Conservation (phyloP, 208 protist genomes). For the Acanthamoeba triangularis region DNA sequence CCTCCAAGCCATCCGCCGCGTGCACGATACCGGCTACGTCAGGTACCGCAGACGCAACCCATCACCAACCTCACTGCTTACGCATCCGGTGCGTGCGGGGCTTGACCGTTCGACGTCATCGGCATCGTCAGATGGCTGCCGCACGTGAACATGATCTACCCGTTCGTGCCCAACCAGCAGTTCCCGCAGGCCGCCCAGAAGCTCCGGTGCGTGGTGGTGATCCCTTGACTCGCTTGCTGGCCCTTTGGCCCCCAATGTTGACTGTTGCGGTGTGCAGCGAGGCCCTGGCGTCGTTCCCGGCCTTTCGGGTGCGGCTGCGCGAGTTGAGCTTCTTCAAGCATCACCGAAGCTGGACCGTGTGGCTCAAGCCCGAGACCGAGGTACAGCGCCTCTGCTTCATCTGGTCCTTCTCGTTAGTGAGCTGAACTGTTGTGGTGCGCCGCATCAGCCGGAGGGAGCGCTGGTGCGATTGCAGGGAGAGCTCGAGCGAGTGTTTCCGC, state of each 20-base stretch:
- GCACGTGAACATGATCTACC: constrained; percentile 50
- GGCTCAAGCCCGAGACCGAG: constrained; percentile 1
- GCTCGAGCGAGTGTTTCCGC: constrained; percentile 57
- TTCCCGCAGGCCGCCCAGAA: not conserved
- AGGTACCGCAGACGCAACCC: not conserved
- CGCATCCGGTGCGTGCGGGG: not conserved
- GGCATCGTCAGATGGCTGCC: constrained; percentile 9
- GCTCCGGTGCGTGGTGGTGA: not conserved
- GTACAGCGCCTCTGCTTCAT: not conserved
- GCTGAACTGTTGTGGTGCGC: no score
- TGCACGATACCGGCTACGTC: not conserved
- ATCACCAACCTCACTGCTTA: not conserved
- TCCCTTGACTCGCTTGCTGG: no score
- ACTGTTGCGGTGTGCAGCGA: not conserved
- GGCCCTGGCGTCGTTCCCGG: constrained; percentile 5
- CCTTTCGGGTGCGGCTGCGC: not conserved
- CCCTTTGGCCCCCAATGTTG: no score
- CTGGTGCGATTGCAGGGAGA: constrained; percentile 61
- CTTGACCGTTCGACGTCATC: not conserved
- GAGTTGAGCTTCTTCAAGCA: constrained; percentile 57
- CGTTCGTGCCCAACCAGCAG: constrained; percentile 39
- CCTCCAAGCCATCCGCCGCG: constrained; percentile 53
- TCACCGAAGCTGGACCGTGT: constrained; percentile 18
- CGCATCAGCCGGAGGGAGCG: constrained; percentile 21
- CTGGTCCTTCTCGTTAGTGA: not conserved